Percentiles rank a stretch among this genome's conserved stretches.
These are phyloP conservation scores for Pythium rishiriense DNA, from an alignment of 352 stramenopile genomes.

Conservation along the genomic window DNA sequence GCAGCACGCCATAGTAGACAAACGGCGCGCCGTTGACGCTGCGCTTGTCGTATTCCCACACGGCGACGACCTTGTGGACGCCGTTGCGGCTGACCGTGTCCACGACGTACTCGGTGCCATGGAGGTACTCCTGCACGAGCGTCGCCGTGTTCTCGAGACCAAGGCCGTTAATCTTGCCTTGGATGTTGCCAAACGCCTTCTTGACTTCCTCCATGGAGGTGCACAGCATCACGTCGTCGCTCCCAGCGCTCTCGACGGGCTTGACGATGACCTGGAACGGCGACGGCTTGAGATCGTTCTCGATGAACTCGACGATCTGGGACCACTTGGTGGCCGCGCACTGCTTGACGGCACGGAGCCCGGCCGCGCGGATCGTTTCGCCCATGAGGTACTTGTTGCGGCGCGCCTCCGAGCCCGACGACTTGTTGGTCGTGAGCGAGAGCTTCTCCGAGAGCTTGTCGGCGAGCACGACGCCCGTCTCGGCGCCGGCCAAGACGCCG, in stretches of 20 bases:
- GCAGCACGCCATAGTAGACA: constrained; percentile 92
- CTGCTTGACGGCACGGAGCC: constrained; percentile 81
- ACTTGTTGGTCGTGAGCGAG: constrained; percentile 85
- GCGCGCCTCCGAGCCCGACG: constrained; percentile 70
- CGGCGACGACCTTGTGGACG: constrained; percentile 92
- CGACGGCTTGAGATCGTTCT: constrained; percentile 44
- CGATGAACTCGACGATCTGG: constrained; percentile 82
- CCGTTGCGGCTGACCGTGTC: constrained; percentile 94
- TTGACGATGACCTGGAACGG: constrained; percentile 91
- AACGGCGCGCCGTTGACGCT: constrained; percentile 91
- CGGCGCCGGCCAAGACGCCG: constrained; percentile 89
- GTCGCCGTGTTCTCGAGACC: constrained; percentile 88
- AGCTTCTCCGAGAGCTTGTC: constrained; percentile 90
- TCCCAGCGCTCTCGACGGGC: constrained; percentile 91
- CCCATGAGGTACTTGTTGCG: constrained; percentile 91
- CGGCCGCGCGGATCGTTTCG: constrained; percentile 74
- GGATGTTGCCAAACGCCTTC: constrained; percentile 89
- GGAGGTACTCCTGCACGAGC: constrained; percentile 94
- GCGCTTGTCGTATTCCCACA: constrained; percentile 98
- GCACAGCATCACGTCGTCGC: constrained; percentile 94
- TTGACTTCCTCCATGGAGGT: constrained; percentile 89
- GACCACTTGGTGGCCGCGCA: constrained; percentile 75
- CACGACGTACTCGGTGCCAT: constrained; percentile 95
- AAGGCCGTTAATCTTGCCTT: constrained; percentile 89
- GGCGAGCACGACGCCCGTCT: constrained; percentile 92